Base-by-base conservation (phyloP, 768 basidiomycete genomes). In the Chlorophyllum brunneum region DNA sequence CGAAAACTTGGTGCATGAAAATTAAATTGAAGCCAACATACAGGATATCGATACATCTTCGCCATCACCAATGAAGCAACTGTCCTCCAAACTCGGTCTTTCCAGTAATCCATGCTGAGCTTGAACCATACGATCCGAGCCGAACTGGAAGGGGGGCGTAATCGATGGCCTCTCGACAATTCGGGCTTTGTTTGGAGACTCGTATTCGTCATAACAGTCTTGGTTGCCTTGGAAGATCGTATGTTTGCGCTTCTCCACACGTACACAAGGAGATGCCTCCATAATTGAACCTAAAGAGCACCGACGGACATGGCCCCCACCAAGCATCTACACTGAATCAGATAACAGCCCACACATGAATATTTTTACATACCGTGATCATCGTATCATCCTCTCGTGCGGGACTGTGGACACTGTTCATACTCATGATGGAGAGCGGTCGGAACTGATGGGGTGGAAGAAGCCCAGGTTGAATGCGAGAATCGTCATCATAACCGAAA, bases 371-470 rank as follows among this genome's bases (percentile, higher is more conserved):
- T 65, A 88, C 86, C 33, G 79, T 80, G 41, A 91, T 85, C 87
- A 90, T 88, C 0, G 90, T 91, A 58, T 91, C 88, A 54, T 89
- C 86, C 23, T 90, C 88, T 56, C 74, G 75, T 38, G 67, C 65
- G 0, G 82, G 77, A 54, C 79, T 80, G 36, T 81, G 77, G 2
- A 67, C 63, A 24, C 69, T 71, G 53, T 68, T 54, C 30, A 78
- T 67, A 59, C 86, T 90, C 47, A 82, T 59, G 30, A 83, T 70
- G 0, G 88, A 89, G 24, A 87, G 58, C 0, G 86, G 86, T 13
- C 86, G 73, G 68, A 82, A 85, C 26, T 78, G 80, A 36, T 67
- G 60, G 20, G 74, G 73, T 3, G 72, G 76, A n/a, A 78, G 67
- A 44, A 74, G 60, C 23, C 69, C 66, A 2, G 62, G 65, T 27